Base-by-base conservation (phyloP, 1,284 basidiomycete genomes). In the Sanghuangporus baumii region DNA sequence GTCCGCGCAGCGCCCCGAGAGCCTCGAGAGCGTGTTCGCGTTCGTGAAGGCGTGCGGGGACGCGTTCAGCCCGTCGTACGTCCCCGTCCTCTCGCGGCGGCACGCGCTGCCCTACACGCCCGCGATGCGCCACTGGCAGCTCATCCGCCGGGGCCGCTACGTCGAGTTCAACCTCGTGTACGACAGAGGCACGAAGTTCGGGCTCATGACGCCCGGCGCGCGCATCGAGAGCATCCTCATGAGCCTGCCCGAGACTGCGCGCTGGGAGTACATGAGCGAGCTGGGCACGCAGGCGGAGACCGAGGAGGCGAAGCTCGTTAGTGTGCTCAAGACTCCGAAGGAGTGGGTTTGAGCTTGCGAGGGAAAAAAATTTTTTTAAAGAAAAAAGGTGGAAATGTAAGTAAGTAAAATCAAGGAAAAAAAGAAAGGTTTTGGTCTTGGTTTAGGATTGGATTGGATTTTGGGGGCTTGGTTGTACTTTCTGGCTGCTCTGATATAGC, bases 161-260 rank as follows among this genome's bases (percentile, higher is more conserved):
- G 95, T 96, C 59, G 95, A 98, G 75, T 98, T 97, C 78, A 97
- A 97, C 74, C 77, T 98, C 64, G 87, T 97, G 5, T 88, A 92
- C 71, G 95, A 97, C 72, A 80, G 89, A 18, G 91, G 91, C 11
- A 93, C 90, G 20, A 91, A 88, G 75, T 96, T 97, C 70, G 95
- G 95, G 9, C 76, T 98, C 65, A 87, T 86, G 78, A 94, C 94
- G 1, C 95, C 94, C 16, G 93, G 93, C 5, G 94, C 94, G 23
- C 81, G 95, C 65, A 89, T 96, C 23, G 96, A 98, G 80, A 94
- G 91, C 72, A 95, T 97, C 64, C 75, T 96, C 63, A 95, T 96
- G 91, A 93, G 89, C 72, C 73, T 98, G 62, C 96, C 95, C 0
- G 89, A 96, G 76, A 89, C 86, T 1, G 93, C 92, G 36, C 81